A percentile compares a stretch with the other conserved stretches of the same genome.
phyloP scores from a whole-genome alignment of 2,329 filamentous ascomycete genomes.

The Truncatella angustata region DNA sequence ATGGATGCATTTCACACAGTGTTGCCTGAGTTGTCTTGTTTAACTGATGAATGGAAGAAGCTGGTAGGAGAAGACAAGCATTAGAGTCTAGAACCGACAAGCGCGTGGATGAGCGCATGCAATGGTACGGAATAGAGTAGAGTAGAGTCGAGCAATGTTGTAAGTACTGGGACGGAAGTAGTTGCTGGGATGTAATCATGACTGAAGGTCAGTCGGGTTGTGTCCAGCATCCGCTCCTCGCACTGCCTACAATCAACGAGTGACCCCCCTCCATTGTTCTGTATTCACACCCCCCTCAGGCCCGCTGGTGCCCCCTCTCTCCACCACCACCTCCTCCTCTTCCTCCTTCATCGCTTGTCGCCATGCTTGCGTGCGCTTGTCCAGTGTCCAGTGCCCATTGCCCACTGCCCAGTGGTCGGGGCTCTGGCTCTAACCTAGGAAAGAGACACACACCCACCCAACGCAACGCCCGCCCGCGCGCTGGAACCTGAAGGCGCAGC shows the following conservation, averaged over 20 bases:
- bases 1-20: background rate
- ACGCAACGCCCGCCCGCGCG: conserved; percentile 1
- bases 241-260: background rate
- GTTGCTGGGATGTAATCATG: too few species aligned
- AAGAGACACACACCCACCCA: background rate
- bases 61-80: background rate
- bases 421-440: background rate
- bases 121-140: too few species aligned
- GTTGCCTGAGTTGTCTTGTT: background rate
- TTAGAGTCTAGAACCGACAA: background rate
- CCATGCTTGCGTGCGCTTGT: conserved; percentile 1
- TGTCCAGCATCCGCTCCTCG: background rate
- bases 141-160: too few species aligned
- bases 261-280: background rate
- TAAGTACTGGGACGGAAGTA: too few species aligned
- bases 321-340: background rate
- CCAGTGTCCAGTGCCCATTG: background rate
- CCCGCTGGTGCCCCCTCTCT: background rate
- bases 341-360: conserved; percentile 6
- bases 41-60: background rate
- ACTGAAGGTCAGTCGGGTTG: too few species aligned
- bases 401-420: background rate
- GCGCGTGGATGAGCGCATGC: too few species aligned
- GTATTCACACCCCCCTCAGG: background rate
- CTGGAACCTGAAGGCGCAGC: conserved; percentile 9